Evolutionary conservation across 345 rosid genomes (phyloP).

Genomic region (Brassica incana): DNA sequence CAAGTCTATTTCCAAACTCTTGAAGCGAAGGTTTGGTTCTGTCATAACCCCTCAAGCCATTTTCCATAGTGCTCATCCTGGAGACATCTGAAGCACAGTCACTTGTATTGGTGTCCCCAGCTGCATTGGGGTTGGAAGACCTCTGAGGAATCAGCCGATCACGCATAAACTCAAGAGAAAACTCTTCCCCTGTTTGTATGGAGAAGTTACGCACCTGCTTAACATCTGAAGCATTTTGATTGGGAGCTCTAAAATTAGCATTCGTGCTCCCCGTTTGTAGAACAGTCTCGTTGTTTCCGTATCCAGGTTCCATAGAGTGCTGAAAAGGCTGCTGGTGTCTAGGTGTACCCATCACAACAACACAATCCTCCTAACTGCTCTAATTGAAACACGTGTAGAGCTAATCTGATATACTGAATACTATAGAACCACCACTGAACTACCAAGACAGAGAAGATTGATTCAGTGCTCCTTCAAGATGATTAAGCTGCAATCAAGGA

Average conservation of each 20-base stretch:
- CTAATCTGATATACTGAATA: too few relatives aligned
- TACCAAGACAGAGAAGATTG: too few relatives aligned
- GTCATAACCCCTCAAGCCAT: conserved; percentile 52
- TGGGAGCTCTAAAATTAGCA: conserved; percentile 45
- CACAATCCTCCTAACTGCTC: too few relatives aligned
- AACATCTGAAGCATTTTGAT: conserved; percentile 49
- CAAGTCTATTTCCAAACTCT: conserved; percentile 48
- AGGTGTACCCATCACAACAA: too few relatives aligned
- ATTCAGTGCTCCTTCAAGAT: too few relatives aligned
- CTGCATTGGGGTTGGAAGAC: conserved; percentile 44
- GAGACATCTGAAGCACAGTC: conserved; percentile 67
- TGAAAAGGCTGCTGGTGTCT: conserved; percentile 27
- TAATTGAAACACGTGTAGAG: too few relatives aligned
- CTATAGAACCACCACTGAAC: too few relatives aligned
- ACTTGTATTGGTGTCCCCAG: conserved; percentile 42
- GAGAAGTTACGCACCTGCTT: conserved; percentile 75
- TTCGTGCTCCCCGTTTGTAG: conserved; percentile 46
- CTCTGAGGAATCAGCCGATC: conserved; percentile 66
- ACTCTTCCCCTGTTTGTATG: conserved; percentile 91
- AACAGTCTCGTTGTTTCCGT: conserved; percentile 45
- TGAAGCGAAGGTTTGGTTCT: conserved; percentile 45
- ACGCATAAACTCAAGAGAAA: conserved; percentile 84
- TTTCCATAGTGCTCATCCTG: conserved; percentile 46
- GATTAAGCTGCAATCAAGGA: too few relatives aligned
- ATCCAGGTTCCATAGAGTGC: conserved; percentile 43